Base-by-base conservation (phyloP, 352 stramenopile species). In the Phytopythium oedochilum region DNA sequence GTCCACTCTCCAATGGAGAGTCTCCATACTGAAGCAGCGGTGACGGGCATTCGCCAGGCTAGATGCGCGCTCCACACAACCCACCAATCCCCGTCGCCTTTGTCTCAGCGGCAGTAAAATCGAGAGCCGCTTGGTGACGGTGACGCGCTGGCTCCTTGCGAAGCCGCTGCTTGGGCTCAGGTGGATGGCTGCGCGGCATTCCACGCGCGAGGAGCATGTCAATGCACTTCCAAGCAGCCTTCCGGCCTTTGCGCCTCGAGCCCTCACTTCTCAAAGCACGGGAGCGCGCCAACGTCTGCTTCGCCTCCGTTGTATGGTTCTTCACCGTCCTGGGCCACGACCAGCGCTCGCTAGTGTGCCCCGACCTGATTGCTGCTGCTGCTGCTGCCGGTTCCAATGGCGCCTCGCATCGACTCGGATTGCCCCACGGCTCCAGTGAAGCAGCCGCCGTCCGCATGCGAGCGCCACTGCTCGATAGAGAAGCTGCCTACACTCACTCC, bases 401-500 rank as follows among this genome's bases (percentile, higher is more conserved):
- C 28, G 18, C 45, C 45, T 23, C 45, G 45, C 18, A 22, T 39
- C 25, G 45, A 52, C 28, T 40, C 17, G 3, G 45, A 52, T 17
- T 52, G 45, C 28, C 45, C 45, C 2, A 26, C 26, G 18, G 32
- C 28, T 39, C 18, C n/a, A 5, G 20, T 28, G 3, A 25, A 52
- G 45, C 0, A 10, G 5, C 11, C 5, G 17, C 7, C 18, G 10
- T 52, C 17, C 28, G 28, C 34, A 14, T 45, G 39, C n/a, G n/a
- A n/a, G n/a, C n/a, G n/a, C n/a, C n/a, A n/a, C n/a, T n/a, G n/a
- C n/a, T n/a, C 45, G 20, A 25, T 38, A 11, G 9, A 6, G 9
- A 52, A 22, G 23, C 60, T 72, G 20, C 60, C 67, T 22, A 35
- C 64, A 32, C 44, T 72, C 47, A 58, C 67, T 17, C 64, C 64